These are phyloP conservation scores for Fusarium sp. DNA, from an alignment of 2,329 filamentous ascomycete species.

Conservation along the genomic window DNA sequence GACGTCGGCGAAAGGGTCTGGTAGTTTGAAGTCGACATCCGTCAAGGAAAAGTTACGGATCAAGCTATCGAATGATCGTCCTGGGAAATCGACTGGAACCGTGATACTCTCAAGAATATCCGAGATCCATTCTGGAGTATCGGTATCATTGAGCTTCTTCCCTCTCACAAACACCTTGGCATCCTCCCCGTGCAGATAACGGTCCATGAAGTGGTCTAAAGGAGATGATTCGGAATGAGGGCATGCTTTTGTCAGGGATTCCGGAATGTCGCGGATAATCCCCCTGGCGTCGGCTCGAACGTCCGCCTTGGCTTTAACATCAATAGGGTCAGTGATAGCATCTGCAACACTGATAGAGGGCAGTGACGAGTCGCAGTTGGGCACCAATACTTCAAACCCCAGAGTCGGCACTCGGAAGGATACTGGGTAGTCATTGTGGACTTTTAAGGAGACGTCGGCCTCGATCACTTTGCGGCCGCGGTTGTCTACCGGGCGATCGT, in stretches of 20 bases:
- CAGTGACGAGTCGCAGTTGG: slow-evolving; percentile 79
- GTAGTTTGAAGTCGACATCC: slow-evolving; percentile 87
- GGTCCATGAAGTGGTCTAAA: slow-evolving; percentile 81
- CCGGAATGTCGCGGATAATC: slow-evolving; percentile 77
- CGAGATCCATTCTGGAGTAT: slow-evolving; percentile 84
- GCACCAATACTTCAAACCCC: slow-evolving; percentile 85
- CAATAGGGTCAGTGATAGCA: slow-evolving; percentile 74
- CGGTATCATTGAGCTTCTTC: slow-evolving; percentile 70
- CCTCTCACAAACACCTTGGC: slow-evolving; percentile 87
- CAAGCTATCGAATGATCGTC: slow-evolving; percentile 81
- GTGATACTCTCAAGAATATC: slow-evolving; percentile 84
- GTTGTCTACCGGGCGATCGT: slow-evolving; percentile 70
- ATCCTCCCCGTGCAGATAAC: slow-evolving; percentile 83
- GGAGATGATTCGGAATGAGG: slow-evolving; percentile 83
- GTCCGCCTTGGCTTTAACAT: slow-evolving; percentile 74
- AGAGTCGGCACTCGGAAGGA: slow-evolving; percentile 81
- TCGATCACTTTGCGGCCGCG: slow-evolving; percentile 73
- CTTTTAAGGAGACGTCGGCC: slow-evolving; percentile 79
- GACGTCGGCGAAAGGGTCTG: slow-evolving; percentile 82
- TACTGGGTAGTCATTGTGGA: slow-evolving; percentile 83
- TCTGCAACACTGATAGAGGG: slow-evolving; percentile 82
- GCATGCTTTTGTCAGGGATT: slow-evolving; percentile 77
- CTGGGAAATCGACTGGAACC: slow-evolving; percentile 85
- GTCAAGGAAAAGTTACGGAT: slow-evolving; percentile 89
- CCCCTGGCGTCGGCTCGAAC: slow-evolving; percentile 78